phyloP scores from a whole-genome alignment of 2,329 filamentous ascomycete genomes.

The Orbilia blumenaviensis region DNA sequence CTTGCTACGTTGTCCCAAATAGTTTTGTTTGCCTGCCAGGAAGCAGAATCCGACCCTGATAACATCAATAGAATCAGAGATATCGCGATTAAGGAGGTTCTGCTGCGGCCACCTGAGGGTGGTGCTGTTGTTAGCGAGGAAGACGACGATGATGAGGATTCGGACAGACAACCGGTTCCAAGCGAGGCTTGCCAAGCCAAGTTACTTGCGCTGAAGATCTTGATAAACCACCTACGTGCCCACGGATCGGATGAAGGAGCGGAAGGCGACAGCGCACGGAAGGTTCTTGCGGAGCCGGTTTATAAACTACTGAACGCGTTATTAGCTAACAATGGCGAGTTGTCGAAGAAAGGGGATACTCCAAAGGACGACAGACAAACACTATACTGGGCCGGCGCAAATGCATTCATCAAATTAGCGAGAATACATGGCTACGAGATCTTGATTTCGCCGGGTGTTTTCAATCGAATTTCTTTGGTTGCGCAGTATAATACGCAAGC shows the following conservation, averaged over 20 bases:
- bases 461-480: slow-evolving; percentile 82
- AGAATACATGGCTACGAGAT: slow-evolving; percentile 79
- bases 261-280: slow-evolving; percentile 62
- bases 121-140: slow-evolving; percentile 63
- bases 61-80: slow-evolving; percentile 49
- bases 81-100: slow-evolving; percentile 71
- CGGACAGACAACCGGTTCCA: slow-evolving; percentile 66
- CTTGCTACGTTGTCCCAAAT: slow-evolving; percentile 68
- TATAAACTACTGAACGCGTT: slow-evolving; percentile 82
- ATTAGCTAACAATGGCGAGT: slow-evolving; percentile 78
- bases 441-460: slow-evolving; percentile 75
- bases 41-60: slow-evolving; percentile 39
- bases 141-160: slow-evolving; percentile 72
- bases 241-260: slow-evolving; percentile 59
- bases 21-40: slow-evolving; percentile 68
- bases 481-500: slow-evolving; percentile 78
- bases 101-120: slow-evolving; percentile 73
- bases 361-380: slow-evolving; percentile 81
- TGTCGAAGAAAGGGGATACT: slow-evolving; percentile 78
- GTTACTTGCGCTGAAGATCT: slow-evolving; percentile 80
- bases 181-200: slow-evolving; percentile 73
- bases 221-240: slow-evolving; percentile 84
- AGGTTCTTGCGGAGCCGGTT: slow-evolving; percentile 70
- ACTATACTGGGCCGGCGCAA: slow-evolving; percentile 81
- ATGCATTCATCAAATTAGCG: slow-evolving; percentile 84